Base-by-base conservation (phyloP, 2,329 filamentous ascomycete genomes). In the Aspergillus sp. region DNA sequence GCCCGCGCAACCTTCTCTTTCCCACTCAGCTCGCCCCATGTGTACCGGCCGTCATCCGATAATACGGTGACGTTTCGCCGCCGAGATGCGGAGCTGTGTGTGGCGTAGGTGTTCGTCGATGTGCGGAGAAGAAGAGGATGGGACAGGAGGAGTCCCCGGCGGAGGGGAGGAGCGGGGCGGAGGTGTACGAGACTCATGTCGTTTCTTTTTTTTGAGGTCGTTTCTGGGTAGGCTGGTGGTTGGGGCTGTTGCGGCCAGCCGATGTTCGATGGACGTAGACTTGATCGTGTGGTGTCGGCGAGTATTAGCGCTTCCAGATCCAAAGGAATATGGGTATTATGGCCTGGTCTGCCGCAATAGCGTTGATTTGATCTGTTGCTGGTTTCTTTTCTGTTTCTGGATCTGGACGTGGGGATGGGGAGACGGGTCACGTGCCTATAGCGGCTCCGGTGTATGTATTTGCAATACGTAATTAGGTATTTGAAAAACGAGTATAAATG, bases 1-100 rank as follows among this genome's bases (percentile, higher is more conserved):
- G 91, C 90, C 40, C 93, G 85, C 23, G 89, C 89, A 3, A 87
- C 86, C 74, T 96, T 97, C 73, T 97, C 93, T 48, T 79, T 79
- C 0, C 77, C 79, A 1, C 88, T 91, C 2, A 98, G 83, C 55
- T 95, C 82, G 3, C 80, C 82, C 93, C 93, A 98, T 4, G 86
- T 85, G 1, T 96, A 86, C 62, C 84, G 82, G 7, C 93, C 93
- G 68, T 91, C 89, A 66, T 97, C 93, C 66, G 91, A 95, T 68
- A 93, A 87, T 0, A 93, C 84, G 0, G 92, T 96, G 24, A 97
- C 86, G 40, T 86, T 82, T 68, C 90, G 83, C 62, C 66, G 67
- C 50, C 57, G 55, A n/a, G 65, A 56, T 5, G 82, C 84, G 24
- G 81, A 65, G 21, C 83, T 76, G 88, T 89, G 51, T 75, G 71